These are phyloP conservation scores for Hypoxylon subgilvum DNA, from an alignment of 495 filamentous ascomycete genomes.

Conservation along the genomic window DNA sequence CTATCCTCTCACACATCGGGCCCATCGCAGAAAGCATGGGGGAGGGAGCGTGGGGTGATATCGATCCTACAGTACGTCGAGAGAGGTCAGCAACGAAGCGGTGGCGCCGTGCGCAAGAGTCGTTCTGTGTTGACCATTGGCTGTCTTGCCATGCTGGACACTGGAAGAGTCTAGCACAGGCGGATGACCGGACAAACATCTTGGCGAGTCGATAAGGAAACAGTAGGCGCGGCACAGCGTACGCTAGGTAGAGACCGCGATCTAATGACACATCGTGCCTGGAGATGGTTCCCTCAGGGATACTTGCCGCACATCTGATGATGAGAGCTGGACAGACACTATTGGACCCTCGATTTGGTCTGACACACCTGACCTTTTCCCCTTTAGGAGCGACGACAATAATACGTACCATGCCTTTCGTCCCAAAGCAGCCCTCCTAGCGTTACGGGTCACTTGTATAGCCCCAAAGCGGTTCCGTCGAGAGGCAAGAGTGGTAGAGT, in stretches of 20 bases:
- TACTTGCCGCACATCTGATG: constrained; percentile 39
- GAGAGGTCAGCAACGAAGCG: constrained; percentile 34
- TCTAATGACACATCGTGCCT: constrained; percentile 39
- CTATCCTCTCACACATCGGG: constrained; percentile 22
- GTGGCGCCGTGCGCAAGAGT: constrained; percentile 35
- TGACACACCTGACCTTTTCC: constrained; percentile 41
- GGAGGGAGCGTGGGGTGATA: constrained; percentile 37
- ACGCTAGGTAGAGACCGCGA: constrained; percentile 38
- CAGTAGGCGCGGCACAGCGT: constrained; percentile 34
- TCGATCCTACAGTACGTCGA: constrained; percentile 37
- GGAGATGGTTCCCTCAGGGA: constrained; percentile 39
- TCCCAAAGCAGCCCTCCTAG: constrained; percentile 17
- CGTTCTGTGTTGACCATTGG: constrained; percentile 36
- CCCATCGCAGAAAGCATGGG: constrained; percentile 30
- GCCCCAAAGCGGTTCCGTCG: constrained; percentile 15
- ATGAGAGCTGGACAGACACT: constrained; percentile 29
- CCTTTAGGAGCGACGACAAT: constrained; percentile 32
- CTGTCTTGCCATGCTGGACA: constrained; percentile 23
- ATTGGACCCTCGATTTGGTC: constrained; percentile 37
- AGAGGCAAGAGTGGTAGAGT: constrained; percentile 11
- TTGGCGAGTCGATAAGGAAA: constrained; percentile 41
- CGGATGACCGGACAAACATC: constrained; percentile 36
- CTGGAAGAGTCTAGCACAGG: constrained; percentile 34
- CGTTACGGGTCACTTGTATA: constrained; percentile 10
- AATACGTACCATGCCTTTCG: constrained; percentile 27